Percentiles rank a stretch among this genome's conserved stretches.
Conservation (phyloP, 768 basidiomycete genomes). For the Dacryopinax primogenitus region DNA sequence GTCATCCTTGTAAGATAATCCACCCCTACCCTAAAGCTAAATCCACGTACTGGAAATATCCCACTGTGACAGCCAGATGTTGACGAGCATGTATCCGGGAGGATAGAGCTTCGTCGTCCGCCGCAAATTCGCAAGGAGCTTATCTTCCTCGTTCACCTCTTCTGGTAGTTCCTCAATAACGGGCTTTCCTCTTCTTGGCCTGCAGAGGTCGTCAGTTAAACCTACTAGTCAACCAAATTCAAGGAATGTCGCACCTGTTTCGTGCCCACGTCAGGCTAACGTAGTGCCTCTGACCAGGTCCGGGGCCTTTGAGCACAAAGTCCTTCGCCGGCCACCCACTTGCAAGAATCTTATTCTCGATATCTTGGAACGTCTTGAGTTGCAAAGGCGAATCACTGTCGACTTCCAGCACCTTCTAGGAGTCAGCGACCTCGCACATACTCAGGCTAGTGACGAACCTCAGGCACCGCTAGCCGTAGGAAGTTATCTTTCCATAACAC, state of each 20-base stretch:
- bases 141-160: conserved; percentile 10
- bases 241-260: background rate
- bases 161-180: conserved; percentile 11
- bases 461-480: conserved; percentile 13
- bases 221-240: background rate
- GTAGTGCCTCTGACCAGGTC: conserved; percentile 10
- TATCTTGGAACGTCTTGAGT: conserved; percentile 2
- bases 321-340: conserved; percentile 4
- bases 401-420: background rate
- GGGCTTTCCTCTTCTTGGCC: background rate
- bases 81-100: conserved; percentile 12
- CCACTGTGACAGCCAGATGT: conserved; percentile 15
- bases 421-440: conserved; percentile 2
- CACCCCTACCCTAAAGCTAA: background rate
- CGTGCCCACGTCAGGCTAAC: conserved; percentile 11
- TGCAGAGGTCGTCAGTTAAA: background rate
- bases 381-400: background rate
- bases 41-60: conserved; percentile 14
- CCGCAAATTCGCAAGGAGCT: conserved; percentile 14
- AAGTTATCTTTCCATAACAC: conserved; percentile 14
- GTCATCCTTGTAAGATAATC: background rate
- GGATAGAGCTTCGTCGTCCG: conserved; percentile 14
- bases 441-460: background rate
- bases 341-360: conserved; percentile 1
- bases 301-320: conserved; percentile 2